These are phyloP conservation scores for Anthostomella pinea DNA, from an alignment of 2,329 filamentous ascomycete species.

Conservation along the genomic window DNA sequence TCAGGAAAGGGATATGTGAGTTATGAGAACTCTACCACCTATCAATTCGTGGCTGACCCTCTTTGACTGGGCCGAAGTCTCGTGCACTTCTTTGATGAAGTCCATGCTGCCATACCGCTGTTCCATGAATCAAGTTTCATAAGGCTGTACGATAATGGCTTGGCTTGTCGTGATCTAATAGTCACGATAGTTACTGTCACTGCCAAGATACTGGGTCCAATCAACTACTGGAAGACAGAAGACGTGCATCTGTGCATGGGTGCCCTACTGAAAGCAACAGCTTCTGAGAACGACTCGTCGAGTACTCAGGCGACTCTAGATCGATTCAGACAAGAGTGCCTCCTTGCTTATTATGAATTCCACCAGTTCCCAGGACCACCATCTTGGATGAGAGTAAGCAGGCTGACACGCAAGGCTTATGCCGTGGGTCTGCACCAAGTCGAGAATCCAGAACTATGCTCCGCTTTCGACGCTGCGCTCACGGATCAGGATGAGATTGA, in stretches of 20 bases:
- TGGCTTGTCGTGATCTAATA: conserved; percentile 20
- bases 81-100: conserved; percentile 28
- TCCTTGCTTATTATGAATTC: conserved; percentile 37
- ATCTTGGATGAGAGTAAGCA: conserved; percentile 32
- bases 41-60: no score
- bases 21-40: conserved; percentile 1
- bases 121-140: conserved; percentile 28
- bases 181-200: conserved; percentile 29
- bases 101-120: conserved; percentile 31
- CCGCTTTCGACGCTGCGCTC: conserved; percentile 17
- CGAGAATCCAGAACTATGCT: conserved; percentile 29
- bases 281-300: conserved; percentile 11
- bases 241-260: conserved; percentile 24
- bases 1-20: conserved; percentile 23
- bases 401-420: conserved; percentile 34
- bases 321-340: conserved; percentile 31
- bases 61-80: no score
- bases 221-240: conserved; percentile 20
- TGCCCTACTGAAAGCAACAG: conserved; percentile 16
- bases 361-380: conserved; percentile 34
- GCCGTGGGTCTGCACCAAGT: conserved; percentile 33
- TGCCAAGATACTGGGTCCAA: conserved; percentile 25
- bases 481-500: conserved; percentile 31
- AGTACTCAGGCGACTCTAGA: conserved; percentile 18
- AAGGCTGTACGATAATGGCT: conserved; percentile 21